Evolutionary conservation across 2,329 filamentous ascomycete genomes (phyloP), one percentile per base, ranked within the genome.

Genomic region (Trichoderma citrinoviride): DNA sequence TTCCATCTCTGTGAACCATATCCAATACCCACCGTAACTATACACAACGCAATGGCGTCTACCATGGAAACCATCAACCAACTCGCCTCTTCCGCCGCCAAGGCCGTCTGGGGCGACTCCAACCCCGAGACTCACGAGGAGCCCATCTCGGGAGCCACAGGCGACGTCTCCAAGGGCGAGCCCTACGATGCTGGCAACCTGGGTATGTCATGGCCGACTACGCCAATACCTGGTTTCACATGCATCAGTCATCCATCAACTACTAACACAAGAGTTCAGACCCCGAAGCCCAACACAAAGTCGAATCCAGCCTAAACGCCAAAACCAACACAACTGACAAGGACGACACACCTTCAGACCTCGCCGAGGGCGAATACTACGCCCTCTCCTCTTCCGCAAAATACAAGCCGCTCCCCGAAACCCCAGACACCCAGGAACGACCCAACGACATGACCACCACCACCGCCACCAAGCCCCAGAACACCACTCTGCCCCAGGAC

Each of bases 181-280:
- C 92, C 92, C 0, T 96, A 88, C 71, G 92, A 95, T 73, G 86
- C 87, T 65, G 92, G 92, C 55, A 95, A 95, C 75, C 78, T 85
- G n/a, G 82, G 86, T 80, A 83, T 47, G 73, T 61, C 10, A 40
- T 19, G 8, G 12, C 55, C 14, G 14, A 17, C n/a, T 2, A 50
- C 7, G 10, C 19, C 41, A 40, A 21, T 15, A 14, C 8, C 14
- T 7, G 15, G 1, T 8, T 3, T 19, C 15, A 8, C 12, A 37
- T 14, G 33, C 14, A 14, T 37, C 33, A 12, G 14, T 37, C 43
- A 19, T 15, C 23, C 0, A 17, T 17, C 23, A 29, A 29, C n/a
- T 10, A 47, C 44, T 50, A 52, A 50, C 8, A 5, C 29, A 15
- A 54, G 23, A 15, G 27, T 12, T 2, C 4, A 65, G 63, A 60